Evolutionary conservation across 805 yeast species (phyloP).

Genomic region (Peterozyma xylosa): DNA sequence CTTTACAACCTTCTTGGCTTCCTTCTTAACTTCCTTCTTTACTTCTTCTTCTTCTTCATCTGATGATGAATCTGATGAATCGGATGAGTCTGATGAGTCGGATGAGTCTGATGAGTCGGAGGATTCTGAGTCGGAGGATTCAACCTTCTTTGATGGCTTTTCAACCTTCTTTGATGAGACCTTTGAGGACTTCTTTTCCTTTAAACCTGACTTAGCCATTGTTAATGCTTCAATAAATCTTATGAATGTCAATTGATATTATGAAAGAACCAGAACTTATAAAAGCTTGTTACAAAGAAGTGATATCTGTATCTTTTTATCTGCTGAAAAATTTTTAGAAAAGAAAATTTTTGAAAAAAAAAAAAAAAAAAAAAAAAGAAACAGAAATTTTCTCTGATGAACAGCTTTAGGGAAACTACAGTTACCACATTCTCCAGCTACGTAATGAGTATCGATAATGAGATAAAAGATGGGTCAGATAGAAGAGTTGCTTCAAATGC

Average conservation of each 20-base stretch:
- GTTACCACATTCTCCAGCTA: no score
- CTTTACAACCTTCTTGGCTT: slow-evolving; percentile 11
- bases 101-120: slow-evolving; percentile 9
- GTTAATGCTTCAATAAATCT: background rate
- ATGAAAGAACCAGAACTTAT: background rate
- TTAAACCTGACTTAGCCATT: slow-evolving; percentile 21
- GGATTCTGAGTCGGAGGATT: slow-evolving; percentile 12
- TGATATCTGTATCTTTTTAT: background rate
- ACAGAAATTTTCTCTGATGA: no score
- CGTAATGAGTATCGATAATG: no score
- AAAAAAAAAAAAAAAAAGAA: background rate
- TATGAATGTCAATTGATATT: background rate
- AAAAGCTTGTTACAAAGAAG: background rate
- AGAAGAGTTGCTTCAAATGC: no score
- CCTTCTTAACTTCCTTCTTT: slow-evolving; percentile 1
- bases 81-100: background rate
- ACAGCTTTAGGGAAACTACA: no score
- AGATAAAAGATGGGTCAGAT: no score
- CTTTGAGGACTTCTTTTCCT: slow-evolving; percentile 15
- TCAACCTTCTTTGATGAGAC: slow-evolving; percentile 13
- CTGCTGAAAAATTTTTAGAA: background rate
- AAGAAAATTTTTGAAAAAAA: background rate
- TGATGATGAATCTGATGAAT: slow-evolving; percentile 1
- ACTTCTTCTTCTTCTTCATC: slow-evolving; percentile 1
- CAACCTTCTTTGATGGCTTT: slow-evolving; percentile 12